Evolutionary conservation across 2,329 filamentous ascomycete species (phyloP), one percentile per base, ranked within the genome.

Genomic region (Pestalotiopsis sp.): DNA sequence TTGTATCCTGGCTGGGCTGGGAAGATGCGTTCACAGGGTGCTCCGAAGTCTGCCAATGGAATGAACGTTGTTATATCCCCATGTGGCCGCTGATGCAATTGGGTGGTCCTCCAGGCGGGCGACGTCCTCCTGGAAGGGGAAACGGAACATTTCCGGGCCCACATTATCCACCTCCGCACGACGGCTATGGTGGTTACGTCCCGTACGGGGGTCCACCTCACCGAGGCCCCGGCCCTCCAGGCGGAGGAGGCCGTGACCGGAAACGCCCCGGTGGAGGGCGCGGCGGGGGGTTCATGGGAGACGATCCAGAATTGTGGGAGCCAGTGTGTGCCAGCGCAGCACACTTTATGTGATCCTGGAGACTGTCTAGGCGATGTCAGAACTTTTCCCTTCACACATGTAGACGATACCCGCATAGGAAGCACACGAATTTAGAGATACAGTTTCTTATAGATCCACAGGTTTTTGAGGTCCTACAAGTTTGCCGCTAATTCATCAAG

Each of bases 1-100:
- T 86, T 12, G 81, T 82, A 73, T 83, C 84, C 1, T 87, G 84
- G 84, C 76, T 86, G 0, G 84, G 84, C 4, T 87, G 84, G 84
- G 82, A 81, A 45, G 82, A 82, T 36, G 81, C 84, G 73, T 84
- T 82, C 74, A 76, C 79, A 1, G 75, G 77, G 9, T 86, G 84
- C 69, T 70, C 78, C 3, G 73, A 78, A 38, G 77, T 78, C 56
- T 86, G 84, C 68, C 80, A 71, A 4, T 79, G 78, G 74, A 79
- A 83, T 68, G 82, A 85, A 72, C 77, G 80, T 13, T 86, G 84
- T 71, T 85, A 80, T 69, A 84, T 86, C 52, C 84, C 84, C 1
- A 86, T 86, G 81, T 86, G 84, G 84, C 84, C 84, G 2, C 70
- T 84, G 69, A 69, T 77, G 61, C 69, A 39, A 41, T 70, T 64